These are phyloP conservation scores for Loxodes magnus DNA, from an alignment of 73 alveolate species.

Conservation along the genomic window DNA sequence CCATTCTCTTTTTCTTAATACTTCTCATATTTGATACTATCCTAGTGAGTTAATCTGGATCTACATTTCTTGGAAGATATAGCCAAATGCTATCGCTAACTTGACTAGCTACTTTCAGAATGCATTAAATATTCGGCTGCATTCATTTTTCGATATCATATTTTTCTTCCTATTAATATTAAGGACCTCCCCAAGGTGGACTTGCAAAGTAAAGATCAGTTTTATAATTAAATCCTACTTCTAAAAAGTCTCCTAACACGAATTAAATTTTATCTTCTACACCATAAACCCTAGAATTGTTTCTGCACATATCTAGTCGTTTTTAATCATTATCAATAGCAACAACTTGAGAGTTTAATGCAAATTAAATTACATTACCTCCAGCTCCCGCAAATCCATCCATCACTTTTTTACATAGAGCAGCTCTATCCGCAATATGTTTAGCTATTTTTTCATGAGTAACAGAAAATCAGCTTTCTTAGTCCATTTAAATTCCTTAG, in stretches of 20 bases:
- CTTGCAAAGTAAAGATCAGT: slow-evolving; percentile 63
- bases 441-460: slow-evolving; percentile 82
- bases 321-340: slow-evolving; percentile 32
- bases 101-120: background rate
- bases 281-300: slow-evolving; percentile 32
- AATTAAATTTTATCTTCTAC: slow-evolving; percentile 11
- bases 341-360: slow-evolving; percentile 7
- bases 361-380: slow-evolving; percentile 77
- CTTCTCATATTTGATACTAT: background rate
- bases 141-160: background rate
- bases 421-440: slow-evolving; percentile 41
- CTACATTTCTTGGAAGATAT: slow-evolving; percentile 3
- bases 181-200: slow-evolving; percentile 80
- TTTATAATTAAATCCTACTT: slow-evolving; percentile 5
- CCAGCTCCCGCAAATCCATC: slow-evolving; percentile 92
- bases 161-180: slow-evolving; percentile 11
- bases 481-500: slow-evolving; percentile 74
- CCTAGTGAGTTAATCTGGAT: background rate
- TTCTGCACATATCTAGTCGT: slow-evolving; percentile 22
- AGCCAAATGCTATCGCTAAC: background rate
- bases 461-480: slow-evolving; percentile 88
- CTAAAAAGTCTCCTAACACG: slow-evolving; percentile 22
- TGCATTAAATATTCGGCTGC: background rate
- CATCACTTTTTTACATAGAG: slow-evolving; percentile 17
- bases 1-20: background rate